phyloP scores from a whole-genome alignment of 2,329 filamentous ascomycete species.

The Sporothrix schenckii region DNA sequence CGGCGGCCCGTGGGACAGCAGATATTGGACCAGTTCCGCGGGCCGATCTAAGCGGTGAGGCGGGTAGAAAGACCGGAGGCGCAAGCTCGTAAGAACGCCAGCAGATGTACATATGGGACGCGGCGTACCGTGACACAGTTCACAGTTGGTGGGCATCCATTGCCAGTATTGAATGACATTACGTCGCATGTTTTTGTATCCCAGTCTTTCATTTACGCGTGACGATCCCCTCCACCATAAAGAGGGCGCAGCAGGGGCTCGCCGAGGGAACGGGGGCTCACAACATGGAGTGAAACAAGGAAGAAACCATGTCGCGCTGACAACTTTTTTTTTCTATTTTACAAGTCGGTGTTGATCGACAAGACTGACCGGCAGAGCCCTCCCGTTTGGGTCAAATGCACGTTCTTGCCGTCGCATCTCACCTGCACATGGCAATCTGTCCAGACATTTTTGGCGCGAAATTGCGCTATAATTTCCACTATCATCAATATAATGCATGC shows the following conservation, averaged over 20 bases:
- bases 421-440: conserved; percentile 16
- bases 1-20: conserved; percentile 64
- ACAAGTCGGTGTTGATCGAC: conserved; percentile 8
- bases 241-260: conserved; percentile 11
- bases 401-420: conserved; percentile 2
- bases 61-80: neutral
- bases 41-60: conserved; percentile 48
- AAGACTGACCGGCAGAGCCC: conserved; percentile 7
- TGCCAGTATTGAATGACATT: neutral
- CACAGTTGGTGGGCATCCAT: neutral
- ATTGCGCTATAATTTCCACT: conserved; percentile 22
- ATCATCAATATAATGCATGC: conserved; percentile 19
- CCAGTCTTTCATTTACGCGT: neutral
- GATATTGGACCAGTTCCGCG: conserved; percentile 63
- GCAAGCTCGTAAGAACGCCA: neutral
- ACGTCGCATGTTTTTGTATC: neutral
- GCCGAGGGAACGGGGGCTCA: conserved; percentile 9
- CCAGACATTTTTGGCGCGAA: conserved; percentile 4
- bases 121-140: neutral
- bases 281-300: conserved; percentile 18
- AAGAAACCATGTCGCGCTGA: neutral
- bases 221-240: conserved; percentile 18
- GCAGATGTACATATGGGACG: neutral
- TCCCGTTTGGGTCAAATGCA: neutral
- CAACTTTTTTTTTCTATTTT: neutral